A percentile compares a stretch with the other conserved stretches of the same genome.
Evolutionary conservation across 352 stramenopile species (phyloP).

Genomic region (Achlya hypogyna): DNA sequence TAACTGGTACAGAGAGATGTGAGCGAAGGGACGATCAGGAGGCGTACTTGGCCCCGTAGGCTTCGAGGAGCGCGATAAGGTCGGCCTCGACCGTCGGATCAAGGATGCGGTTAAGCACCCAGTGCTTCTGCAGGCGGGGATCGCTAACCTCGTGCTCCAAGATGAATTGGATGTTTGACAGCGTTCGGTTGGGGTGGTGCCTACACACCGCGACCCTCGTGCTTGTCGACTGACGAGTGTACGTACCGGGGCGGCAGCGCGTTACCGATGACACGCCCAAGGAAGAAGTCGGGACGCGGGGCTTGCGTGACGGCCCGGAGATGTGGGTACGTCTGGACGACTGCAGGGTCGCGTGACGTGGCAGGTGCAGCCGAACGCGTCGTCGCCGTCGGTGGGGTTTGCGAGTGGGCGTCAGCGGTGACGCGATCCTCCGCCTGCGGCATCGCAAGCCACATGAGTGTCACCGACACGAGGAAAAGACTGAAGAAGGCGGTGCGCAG

Average conservation of each 20-base stretch:
- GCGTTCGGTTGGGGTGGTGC: slow-evolving; percentile 32
- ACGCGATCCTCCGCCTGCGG: no score
- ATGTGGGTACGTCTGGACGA: no score
- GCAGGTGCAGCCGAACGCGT: no score
- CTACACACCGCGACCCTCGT: not conserved
- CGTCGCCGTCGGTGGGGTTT: no score
- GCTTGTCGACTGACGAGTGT: not conserved
- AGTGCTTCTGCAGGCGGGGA: slow-evolving; percentile 30
- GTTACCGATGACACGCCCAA: slow-evolving; percentile 34
- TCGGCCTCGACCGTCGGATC: slow-evolving; percentile 24
- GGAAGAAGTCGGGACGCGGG: not conserved
- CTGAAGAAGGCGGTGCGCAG: not conserved
- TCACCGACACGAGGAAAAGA: not conserved
- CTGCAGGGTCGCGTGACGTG: no score
- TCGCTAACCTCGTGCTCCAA: slow-evolving; percentile 42
- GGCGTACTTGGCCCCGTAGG: slow-evolving; percentile 25
- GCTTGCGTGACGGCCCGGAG: no score
- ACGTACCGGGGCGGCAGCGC: slow-evolving; percentile 34
- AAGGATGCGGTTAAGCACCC: slow-evolving; percentile 44
- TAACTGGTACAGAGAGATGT: slow-evolving; percentile 20
- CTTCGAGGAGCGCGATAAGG: slow-evolving; percentile 28
- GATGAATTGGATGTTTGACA: slow-evolving; percentile 41
- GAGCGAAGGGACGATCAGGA: not conserved
- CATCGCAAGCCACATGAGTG: not conserved
- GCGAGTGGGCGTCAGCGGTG: no score